Conservation (phyloP, 495 filamentous ascomycete genomes). For the Penicillium coffeae region DNA sequence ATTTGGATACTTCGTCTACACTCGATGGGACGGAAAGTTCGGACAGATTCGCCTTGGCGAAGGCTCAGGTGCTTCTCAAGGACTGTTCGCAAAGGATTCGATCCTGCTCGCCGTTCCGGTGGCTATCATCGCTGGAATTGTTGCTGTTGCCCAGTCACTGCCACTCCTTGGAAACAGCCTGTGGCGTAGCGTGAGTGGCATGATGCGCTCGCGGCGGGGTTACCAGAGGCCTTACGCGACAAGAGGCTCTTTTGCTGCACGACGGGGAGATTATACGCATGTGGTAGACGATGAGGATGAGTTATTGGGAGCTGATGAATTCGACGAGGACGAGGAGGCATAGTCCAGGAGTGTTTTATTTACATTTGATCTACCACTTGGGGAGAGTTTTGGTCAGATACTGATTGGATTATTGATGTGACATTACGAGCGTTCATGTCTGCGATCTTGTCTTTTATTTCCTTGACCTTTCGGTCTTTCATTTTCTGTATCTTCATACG, state of each 20-base stretch:
- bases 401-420: constrained; percentile 23
- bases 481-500: background rate
- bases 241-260: constrained; percentile 78
- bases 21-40: constrained; percentile 84
- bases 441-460: constrained; percentile 9
- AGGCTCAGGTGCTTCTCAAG: constrained; percentile 29
- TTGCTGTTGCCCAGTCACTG: constrained; percentile 69
- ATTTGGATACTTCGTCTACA: constrained; percentile 82
- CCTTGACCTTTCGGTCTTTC: constrained; percentile 6
- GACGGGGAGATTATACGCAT: constrained; percentile 76
- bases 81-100: constrained; percentile 59
- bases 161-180: constrained; percentile 65
- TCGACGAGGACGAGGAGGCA: constrained; percentile 88
- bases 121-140: constrained; percentile 68
- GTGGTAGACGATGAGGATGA: constrained; percentile 93
- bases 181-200: constrained; percentile 58
- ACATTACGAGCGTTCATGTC: constrained; percentile 20
- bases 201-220: constrained; percentile 31
- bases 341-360: constrained; percentile 17
- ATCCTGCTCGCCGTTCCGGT: constrained; percentile 76
- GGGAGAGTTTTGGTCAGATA: constrained; percentile 1
- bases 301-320: constrained; percentile 84
- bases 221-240: constrained; percentile 71
- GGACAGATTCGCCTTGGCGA: constrained; percentile 84
- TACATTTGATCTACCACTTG: background rate